Conservation (phyloP, 2,329 filamentous ascomycete genomes). For the Aureobasidium sp. region DNA sequence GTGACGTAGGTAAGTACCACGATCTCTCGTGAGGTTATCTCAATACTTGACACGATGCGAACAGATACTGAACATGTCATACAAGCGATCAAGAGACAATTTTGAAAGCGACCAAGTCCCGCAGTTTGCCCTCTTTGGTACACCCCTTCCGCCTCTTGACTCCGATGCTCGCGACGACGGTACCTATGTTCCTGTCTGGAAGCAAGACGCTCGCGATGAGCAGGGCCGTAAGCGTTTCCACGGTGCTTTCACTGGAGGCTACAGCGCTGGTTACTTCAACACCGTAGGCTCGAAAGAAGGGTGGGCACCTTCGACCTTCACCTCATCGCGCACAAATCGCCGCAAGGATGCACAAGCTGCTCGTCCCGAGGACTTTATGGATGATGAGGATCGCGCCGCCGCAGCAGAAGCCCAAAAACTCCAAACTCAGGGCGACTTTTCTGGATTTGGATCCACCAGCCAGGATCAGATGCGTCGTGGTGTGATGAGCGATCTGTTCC, state of each 20-base stretch:
- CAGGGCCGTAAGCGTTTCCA: slow-evolving; percentile 83
- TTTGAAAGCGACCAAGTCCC: slow-evolving; percentile 68
- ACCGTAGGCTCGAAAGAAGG: slow-evolving; percentile 97
- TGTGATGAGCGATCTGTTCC: slow-evolving; percentile 65
- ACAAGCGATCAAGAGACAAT: slow-evolving; percentile 69
- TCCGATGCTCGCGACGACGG: slow-evolving; percentile 77
- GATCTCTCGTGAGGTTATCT: slow-evolving; percentile 10
- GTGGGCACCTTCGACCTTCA: slow-evolving; percentile 87
- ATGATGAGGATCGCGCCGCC: slow-evolving; percentile 89
- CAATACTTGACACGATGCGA: slow-evolving; percentile 18
- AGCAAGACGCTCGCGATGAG: slow-evolving; percentile 94
- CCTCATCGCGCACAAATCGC: slow-evolving; percentile 78
- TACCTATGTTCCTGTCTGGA: slow-evolving; percentile 91
- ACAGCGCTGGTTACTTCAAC: slow-evolving; percentile 97
- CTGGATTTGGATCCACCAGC: slow-evolving; percentile 64
- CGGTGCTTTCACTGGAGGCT: slow-evolving; percentile 93
- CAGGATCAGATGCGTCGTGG: slow-evolving; percentile 47
- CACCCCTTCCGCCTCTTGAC: slow-evolving; percentile 72
- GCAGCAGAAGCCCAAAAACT: slow-evolving; percentile 70
- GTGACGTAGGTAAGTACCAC: slow-evolving; percentile 14
- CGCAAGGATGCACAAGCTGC: slow-evolving; percentile 60
- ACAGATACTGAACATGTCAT: slow-evolving; percentile 51
- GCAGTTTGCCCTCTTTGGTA: slow-evolving; percentile 75
- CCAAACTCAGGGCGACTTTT: slow-evolving; percentile 66
- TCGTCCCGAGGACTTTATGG: slow-evolving; percentile 89